Conservation (phyloP, 2,329 filamentous ascomycete species). For the Ambrosiella cleistominuta region DNA sequence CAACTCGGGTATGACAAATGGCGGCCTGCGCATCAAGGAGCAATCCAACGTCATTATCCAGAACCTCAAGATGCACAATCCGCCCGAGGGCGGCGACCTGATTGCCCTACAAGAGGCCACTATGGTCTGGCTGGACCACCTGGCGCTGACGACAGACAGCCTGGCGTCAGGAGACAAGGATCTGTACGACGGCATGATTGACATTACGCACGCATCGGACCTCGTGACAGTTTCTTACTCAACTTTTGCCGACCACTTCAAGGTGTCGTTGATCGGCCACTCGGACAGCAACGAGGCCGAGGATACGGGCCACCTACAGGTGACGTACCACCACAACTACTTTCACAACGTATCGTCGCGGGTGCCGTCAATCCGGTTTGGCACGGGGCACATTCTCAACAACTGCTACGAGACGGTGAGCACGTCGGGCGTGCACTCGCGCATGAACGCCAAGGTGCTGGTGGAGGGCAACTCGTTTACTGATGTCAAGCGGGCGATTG, state of each 20-base stretch:
- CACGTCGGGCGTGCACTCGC: slow-evolving; percentile 34
- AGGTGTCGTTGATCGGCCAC: slow-evolving; percentile 43
- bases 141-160: slow-evolving; percentile 23
- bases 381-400: slow-evolving; percentile 34
- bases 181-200: slow-evolving; percentile 26
- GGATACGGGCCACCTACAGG: slow-evolving; percentile 37
- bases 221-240: slow-evolving; percentile 26
- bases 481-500: slow-evolving; percentile 24
- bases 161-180: slow-evolving; percentile 23
- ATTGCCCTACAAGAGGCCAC: slow-evolving; percentile 29
- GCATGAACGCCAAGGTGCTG: slow-evolving; percentile 33
- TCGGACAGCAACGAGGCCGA: slow-evolving; percentile 39
- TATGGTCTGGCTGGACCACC: slow-evolving; percentile 33
- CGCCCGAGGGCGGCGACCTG: slow-evolving; percentile 31
- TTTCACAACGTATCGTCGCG: slow-evolving; percentile 43
- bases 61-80: slow-evolving; percentile 35
- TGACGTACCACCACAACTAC: slow-evolving; percentile 46
- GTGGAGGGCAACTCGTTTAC: slow-evolving; percentile 34
- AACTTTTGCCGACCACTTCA: slow-evolving; percentile 29
- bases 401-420: slow-evolving; percentile 27
- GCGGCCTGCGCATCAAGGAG: slow-evolving; percentile 30
- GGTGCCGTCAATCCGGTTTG: slow-evolving; percentile 41
- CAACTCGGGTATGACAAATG: slow-evolving; percentile 23
- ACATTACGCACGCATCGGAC: slow-evolving; percentile 28
- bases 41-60: slow-evolving; percentile 37